These are phyloP conservation scores for Vaccinium darrowii DNA, from an alignment of 148 eudicot species.

Conservation along the genomic window DNA sequence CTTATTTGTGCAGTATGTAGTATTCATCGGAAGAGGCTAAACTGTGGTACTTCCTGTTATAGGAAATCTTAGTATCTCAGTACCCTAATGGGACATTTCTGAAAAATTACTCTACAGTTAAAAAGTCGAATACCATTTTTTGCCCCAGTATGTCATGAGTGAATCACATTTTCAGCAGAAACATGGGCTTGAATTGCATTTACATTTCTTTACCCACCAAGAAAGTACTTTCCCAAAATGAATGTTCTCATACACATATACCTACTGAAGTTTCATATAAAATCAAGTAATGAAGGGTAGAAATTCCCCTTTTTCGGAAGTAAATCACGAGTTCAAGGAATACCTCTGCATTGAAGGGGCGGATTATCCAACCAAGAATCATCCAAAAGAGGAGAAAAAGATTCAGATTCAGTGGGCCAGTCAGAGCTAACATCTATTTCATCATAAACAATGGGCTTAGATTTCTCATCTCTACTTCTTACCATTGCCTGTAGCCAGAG, in stretches of 20 bases:
- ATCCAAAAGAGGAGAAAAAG: constrained; percentile 28
- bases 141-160: neutral
- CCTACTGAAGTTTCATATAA: constrained; percentile 1
- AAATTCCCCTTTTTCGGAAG: neutral
- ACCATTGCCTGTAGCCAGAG: constrained; percentile 38
- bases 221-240: neutral
- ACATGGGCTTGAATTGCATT: neutral
- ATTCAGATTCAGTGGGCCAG: constrained; percentile 40
- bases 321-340: constrained; percentile 15
- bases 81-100: neutral
- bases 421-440: constrained; percentile 32
- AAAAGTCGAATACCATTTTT: neutral
- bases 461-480: constrained; percentile 24
- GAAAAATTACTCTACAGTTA: neutral
- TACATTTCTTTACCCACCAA: neutral
- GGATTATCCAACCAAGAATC: constrained; percentile 30
- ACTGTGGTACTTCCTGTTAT: neutral
- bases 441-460: constrained; percentile 31
- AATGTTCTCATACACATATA: neutral
- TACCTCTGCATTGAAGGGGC: constrained; percentile 21
- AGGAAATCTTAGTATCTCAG: neutral
- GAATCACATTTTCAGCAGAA: neutral
- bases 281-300: neutral
- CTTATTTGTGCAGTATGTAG: neutral
- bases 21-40: neutral